Base-by-base conservation (phyloP, 345 rosid species). In the Cardamine resedifolia region DNA sequence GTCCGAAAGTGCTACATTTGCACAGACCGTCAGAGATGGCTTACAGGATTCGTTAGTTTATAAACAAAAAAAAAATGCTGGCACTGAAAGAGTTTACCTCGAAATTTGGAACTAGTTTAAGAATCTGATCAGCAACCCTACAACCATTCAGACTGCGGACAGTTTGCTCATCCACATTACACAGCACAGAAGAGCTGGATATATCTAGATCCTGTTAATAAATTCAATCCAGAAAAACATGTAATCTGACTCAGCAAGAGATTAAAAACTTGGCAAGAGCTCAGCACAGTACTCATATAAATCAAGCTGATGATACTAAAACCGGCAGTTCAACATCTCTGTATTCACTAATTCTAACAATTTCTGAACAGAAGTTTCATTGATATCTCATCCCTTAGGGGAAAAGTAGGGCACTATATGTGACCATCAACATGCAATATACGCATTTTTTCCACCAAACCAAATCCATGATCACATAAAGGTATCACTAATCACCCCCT, bases 61-160 rank as follows among this genome's bases (percentile, higher is more conserved):
- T 24, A 48, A 47, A 19, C 41, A 21, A 18, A 10, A 8, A 3
- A 44, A 18, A 27, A 64, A n/a, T n/a, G 76, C 8, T 49, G 39
- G 30, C 44, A 53, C 23, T 43, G 63, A 34, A 16, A n/a, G 48
- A 39, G 48, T 66, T 77, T 64, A 88, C 98, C 98, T 90, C 83
- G 52, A 79, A 76, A 73, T 87, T 86, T 24, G 98, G 97, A 81
- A 93, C 91, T 9, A 86, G 89, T 80, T 84, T 90, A n/a, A 93
- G 86, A 75, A 93, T 93, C 82, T 88, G 97, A 80, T 90, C 97
- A 16, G 98, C 96, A 81, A 88, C 98, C 73, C 97, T 83, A 83
- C 98, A 93, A 20, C 98, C 98, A 78, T 90, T 90, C 70, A 93
- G 98, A 79, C 94, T 90, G 45, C 96, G 88, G 58, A 84, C 98